Conservation (phyloP, 129 eudicot species). For the Rutidosis leptorrhynchoides region DNA sequence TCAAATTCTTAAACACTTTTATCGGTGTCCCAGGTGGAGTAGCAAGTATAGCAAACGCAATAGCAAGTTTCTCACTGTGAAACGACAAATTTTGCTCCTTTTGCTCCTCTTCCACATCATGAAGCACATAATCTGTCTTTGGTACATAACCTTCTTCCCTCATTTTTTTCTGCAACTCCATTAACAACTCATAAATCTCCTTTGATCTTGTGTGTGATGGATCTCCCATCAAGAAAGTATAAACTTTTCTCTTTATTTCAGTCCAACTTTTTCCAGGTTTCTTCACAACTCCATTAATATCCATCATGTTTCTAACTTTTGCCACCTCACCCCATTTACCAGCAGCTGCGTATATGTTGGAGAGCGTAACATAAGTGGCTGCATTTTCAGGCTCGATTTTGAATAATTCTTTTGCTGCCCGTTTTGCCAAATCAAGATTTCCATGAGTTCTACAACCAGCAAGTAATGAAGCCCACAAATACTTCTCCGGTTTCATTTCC, state of each 20-base stretch:
- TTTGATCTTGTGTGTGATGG: conserved; percentile 42
- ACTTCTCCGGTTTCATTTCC: conserved; percentile 62
- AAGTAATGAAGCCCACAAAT: conserved; percentile 65
- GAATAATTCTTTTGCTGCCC: conserved; percentile 49
- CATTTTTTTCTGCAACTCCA: conserved; percentile 44
- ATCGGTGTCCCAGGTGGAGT: conserved; percentile 47
- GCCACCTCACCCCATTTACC: conserved; percentile 68
- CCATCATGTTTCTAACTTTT: conserved; percentile 47
- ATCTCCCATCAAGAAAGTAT: conserved; percentile 60
- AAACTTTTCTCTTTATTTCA: conserved; percentile 42
- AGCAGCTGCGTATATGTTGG: conserved; percentile 62
- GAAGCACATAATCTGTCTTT: conserved; percentile 53
- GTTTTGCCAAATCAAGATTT: conserved; percentile 53
- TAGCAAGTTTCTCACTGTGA: conserved; percentile 75
- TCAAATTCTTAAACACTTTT: conserved; percentile 65
- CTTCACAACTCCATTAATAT: conserved; percentile 44
- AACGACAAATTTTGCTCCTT: conserved; percentile 60
- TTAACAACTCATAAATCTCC: conserved; percentile 42
- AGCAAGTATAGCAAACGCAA: conserved; percentile 54
- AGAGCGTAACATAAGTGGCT: conserved; percentile 64
- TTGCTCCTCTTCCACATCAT: conserved; percentile 78
- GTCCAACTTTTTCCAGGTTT: conserved; percentile 70
- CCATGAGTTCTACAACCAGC: conserved; percentile 66
- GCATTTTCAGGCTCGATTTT: conserved; percentile 69
- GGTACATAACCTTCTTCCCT: conserved; percentile 74